phyloP scores from a whole-genome alignment of 225 moss, liverwort and hornwort species.

The Bryum argenteum region DNA sequence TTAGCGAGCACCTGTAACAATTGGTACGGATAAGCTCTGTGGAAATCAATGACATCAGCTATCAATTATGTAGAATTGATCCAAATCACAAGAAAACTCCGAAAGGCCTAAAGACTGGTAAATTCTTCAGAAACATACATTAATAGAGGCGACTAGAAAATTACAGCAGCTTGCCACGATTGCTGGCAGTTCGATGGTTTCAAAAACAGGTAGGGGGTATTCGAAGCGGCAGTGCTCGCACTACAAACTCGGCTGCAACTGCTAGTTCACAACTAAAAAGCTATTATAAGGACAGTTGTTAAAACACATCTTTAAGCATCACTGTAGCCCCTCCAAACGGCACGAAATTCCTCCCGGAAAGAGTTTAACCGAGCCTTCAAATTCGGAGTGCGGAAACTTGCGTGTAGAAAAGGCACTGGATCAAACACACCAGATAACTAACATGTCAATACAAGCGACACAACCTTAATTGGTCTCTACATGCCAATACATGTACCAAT shows the following conservation, averaged over 20 bases:
- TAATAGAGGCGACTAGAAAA: constrained; percentile 31
- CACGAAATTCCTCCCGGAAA: constrained; percentile 72
- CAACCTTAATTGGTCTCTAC: not conserved
- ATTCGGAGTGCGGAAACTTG: constrained; percentile 75
- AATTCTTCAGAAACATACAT: constrained; percentile 22
- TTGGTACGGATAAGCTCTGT: too few species aligned
- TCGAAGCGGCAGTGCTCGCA: constrained; percentile 26
- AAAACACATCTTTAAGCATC: constrained; percentile 44
- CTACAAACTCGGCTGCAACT: constrained; percentile 34
- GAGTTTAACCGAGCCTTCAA: constrained; percentile 74
- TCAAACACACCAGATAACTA: constrained; percentile 11
- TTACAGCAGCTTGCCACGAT: constrained; percentile 44
- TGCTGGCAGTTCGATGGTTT: constrained; percentile 42
- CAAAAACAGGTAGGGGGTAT: constrained; percentile 30
- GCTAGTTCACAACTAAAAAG: constrained; percentile 30
- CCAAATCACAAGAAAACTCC: not conserved
- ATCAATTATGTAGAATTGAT: not conserved
- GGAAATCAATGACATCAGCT: not conserved
- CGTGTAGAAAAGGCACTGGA: constrained; percentile 67
- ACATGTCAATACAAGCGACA: constrained; percentile 16
- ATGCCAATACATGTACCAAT: not conserved
- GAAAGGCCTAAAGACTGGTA: not conserved
- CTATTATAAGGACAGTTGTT: constrained; percentile 26
- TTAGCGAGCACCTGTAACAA: too few species aligned
- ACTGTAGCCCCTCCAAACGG: constrained; percentile 74